Evolutionary conservation across 129 eudicot species (phyloP).

Genomic region (Calendula officinalis): DNA sequence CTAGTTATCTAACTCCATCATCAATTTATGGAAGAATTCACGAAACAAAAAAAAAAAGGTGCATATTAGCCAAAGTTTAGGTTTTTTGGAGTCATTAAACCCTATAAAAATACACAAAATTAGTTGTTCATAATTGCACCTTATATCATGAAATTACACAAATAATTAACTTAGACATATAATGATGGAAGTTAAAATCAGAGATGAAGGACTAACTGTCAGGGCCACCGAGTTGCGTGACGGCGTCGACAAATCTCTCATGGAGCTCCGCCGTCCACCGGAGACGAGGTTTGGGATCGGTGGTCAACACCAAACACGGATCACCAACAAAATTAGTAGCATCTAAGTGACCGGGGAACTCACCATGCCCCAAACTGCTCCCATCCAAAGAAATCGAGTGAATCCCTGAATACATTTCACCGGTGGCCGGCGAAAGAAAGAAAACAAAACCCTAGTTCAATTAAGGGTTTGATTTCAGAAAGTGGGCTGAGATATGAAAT

Average conservation of each 20-base stretch:
- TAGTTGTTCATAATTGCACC: background rate
- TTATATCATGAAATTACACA: background rate
- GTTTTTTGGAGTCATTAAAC: slow-evolving; percentile 8
- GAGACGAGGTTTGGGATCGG: slow-evolving; percentile 92
- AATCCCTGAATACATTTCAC: slow-evolving; percentile 50
- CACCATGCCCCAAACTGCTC: slow-evolving; percentile 27
- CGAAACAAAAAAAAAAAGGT: background rate
- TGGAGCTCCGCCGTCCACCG: slow-evolving; percentile 97
- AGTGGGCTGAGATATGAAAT: slow-evolving; percentile 16
- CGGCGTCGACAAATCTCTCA: slow-evolving; percentile 89
- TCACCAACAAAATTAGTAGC: slow-evolving; percentile 50
- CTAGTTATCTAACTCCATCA: background rate
- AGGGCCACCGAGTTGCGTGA: slow-evolving; percentile 91
- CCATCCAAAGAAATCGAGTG: slow-evolving; percentile 53
- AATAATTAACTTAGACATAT: background rate
- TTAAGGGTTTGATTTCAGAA: background rate
- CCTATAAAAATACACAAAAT: slow-evolving; percentile 2
- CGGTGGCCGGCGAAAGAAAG: background rate
- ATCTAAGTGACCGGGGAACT: slow-evolving; percentile 41
- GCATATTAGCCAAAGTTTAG: background rate
- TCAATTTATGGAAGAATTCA: background rate
- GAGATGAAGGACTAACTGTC: slow-evolving; percentile 48
- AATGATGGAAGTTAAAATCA: slow-evolving; percentile 11
- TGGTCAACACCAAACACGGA: slow-evolving; percentile 68
- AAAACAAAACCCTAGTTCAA: background rate